Evolutionary conservation across 495 filamentous ascomycete genomes (phyloP), one percentile per base, ranked within the genome.

Genomic region (Parmelia sp.): DNA sequence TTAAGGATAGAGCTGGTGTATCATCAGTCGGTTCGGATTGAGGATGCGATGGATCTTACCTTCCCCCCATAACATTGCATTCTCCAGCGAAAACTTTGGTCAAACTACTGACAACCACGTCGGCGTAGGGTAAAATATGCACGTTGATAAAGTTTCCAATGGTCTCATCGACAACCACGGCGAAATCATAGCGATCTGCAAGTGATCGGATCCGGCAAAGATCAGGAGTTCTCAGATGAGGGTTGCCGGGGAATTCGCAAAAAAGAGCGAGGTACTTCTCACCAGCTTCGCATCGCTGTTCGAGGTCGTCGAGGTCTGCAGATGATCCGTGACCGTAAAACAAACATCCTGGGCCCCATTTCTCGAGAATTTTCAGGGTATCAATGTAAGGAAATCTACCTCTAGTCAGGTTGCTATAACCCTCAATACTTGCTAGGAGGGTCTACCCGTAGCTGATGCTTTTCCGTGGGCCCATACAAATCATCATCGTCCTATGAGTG

Each of bases 61-160:
- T 87, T 61, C 94, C 94, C 66, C 92, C 94, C 94, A 97, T 97
- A 60, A 98, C 94, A 75, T 98, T 97, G 74, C 90, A 91, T 74
- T 96, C 93, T 36, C 94, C 94, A 62, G 90, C 95, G 75, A 98
- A 98, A 57, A 97, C 87, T 75, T 98, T 98, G 6, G 94, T 97
- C 61, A 98, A 80, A 69, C 90, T 96, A 78, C 88, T 94, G 58
- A 93, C 93, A 23, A 96, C 90, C 19, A 97, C 82, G 75, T 98
- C 94, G 57, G 90, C 90, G 71, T 88, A 88, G 1, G 86, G 90
- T 4, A 98, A 82, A 4, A 97, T 90, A 72, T 97, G 88, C 64
- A 98, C 88, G 69, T 98, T 98, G 62, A 96, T 82, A 68, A 97
- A 96, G 61, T 93, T 98, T 68, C 94, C 92, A 58, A 98, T 88